Conservation (phyloP, 164 flowering plant genomes). For the Vitis rotundifolia region DNA sequence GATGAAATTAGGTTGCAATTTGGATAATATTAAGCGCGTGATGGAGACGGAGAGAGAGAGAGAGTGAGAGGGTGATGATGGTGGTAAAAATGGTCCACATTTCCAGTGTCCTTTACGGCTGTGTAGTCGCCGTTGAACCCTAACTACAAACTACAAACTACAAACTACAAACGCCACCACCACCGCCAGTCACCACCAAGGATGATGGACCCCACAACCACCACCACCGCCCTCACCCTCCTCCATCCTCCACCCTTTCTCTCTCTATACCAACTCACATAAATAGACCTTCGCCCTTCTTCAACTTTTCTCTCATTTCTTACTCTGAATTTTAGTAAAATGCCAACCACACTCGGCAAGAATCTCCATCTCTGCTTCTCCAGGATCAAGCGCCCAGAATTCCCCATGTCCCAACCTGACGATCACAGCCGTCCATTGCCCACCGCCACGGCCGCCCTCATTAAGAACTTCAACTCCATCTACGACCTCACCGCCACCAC, state of each 20-base stretch:
- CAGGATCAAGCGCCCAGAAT: constrained; percentile 30
- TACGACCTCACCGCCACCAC: constrained; percentile 18
- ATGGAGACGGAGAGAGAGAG: no score
- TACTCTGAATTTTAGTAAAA: not conserved
- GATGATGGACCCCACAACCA: not conserved
- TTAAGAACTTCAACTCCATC: constrained; percentile 35
- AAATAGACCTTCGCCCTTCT: not conserved
- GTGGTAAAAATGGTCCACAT: not conserved
- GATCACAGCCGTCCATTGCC: constrained; percentile 21
- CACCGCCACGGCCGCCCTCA: constrained; percentile 1
- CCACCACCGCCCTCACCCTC: not conserved
- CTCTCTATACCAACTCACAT: not conserved
- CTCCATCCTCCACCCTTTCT: not conserved
- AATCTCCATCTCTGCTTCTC: constrained; percentile 51
- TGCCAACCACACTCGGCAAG: constrained; percentile 29
- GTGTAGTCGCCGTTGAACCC: constrained; percentile 6
- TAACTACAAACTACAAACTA: constrained; percentile 1
- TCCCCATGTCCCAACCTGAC: constrained; percentile 9
- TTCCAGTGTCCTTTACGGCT: constrained; percentile 1
- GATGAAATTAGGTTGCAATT: no score
- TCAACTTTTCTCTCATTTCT: not conserved
- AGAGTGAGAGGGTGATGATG: no score
- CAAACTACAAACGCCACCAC: not conserved
- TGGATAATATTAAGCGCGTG: no score
- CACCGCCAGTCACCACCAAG: not conserved